Base-by-base conservation (phyloP, 2,329 filamentous ascomycete species). In the Cryphonectria naterciae region DNA sequence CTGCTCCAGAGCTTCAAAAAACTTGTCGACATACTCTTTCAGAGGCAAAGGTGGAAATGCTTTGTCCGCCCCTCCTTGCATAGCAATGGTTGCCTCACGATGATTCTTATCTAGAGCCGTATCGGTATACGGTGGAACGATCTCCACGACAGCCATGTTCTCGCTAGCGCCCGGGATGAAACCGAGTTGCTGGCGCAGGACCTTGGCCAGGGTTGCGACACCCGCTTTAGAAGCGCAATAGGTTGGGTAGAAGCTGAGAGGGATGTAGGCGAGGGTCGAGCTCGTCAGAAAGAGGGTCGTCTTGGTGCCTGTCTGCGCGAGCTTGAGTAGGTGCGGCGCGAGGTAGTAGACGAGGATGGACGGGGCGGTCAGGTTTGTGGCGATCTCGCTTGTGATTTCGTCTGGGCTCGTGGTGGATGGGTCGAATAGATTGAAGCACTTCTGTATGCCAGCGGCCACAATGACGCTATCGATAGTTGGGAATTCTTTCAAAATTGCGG, bases 241-340 rank as follows among this genome's bases (percentile, higher is more conserved):
- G 32, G 58, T 61, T 19, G 28, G 58, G 19, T 61, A 61, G 58
- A 61, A 61, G 28, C 58, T 61, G 13, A 61, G 58, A 15, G 58
- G 58, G 5, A 61, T 37, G 35, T 61, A 61, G 28, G 58, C 58
- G 25, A 61, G 58, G 13, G 25, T 61, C 25, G 58, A 61, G 3
- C 58, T 37, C 7, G 58, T 61, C 13, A 37, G 58, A 17, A 61
- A 61, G 7, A 61, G 58, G 25, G 58, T 61, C 10, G 58, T 61
- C 58, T 32, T 61, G 28, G 32, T 22, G 58, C 58, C 58, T 22
- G 25, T 37, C 58, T 61, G 58, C 28, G 58, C 58, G 1, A 32
- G 58, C 58, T 61, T 32, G 10, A 32, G 32, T 2, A 61, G 58
- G 32, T 61, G 58, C 7, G 58, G 58, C 8, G 58, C 58, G 28